A percentile compares a stretch with the other conserved stretches of the same genome.
phyloP scores from a whole-genome alignment of 768 basidiomycete genomes.

The Podaxis sp. region DNA sequence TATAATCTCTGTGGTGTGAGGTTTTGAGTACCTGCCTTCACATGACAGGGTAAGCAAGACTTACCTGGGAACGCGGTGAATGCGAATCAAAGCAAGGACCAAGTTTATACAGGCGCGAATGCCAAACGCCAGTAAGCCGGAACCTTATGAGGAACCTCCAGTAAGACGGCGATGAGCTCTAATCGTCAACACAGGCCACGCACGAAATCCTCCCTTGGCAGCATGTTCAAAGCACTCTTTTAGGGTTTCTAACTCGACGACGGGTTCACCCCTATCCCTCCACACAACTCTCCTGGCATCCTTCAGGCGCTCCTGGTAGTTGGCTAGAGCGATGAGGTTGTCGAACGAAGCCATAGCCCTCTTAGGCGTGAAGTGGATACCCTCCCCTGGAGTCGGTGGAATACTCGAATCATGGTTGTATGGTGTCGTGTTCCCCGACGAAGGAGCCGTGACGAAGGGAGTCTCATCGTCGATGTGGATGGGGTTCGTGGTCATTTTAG shows the following conservation, averaged over 20 bases:
- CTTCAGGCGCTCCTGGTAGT: slow-evolving; percentile 70
- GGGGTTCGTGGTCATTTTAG: not conserved
- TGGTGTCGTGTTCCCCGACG: not conserved
- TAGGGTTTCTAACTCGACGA: slow-evolving; percentile 58
- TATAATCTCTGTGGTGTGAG: slow-evolving; percentile 42
- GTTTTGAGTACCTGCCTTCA: not conserved
- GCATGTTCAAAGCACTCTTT: slow-evolving; percentile 72
- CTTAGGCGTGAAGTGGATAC: slow-evolving; percentile 47
- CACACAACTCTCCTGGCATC: slow-evolving; percentile 79
- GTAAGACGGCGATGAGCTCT: not conserved
- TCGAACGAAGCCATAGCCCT: slow-evolving; percentile 74
- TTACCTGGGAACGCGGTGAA: slow-evolving; percentile 64
- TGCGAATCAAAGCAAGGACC: slow-evolving; percentile 69
- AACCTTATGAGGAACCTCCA: slow-evolving; percentile 43
- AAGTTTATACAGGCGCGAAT: slow-evolving; percentile 83
- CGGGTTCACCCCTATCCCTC: slow-evolving; percentile 75
- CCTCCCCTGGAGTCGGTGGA: slow-evolving; percentile 19
- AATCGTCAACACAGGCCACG: slow-evolving; percentile 26
- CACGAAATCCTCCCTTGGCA: slow-evolving; percentile 64
- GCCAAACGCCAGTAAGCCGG: slow-evolving; percentile 73
- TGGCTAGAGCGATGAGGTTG: slow-evolving; percentile 79
- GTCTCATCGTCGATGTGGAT: not conserved
- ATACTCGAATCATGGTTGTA: slow-evolving; percentile 7
- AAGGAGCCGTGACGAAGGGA: not conserved
- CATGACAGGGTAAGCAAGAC: slow-evolving; percentile 14